These are phyloP conservation scores for Citrus unshiu DNA, from an alignment of 345 rosid species.

Conservation along the genomic window DNA sequence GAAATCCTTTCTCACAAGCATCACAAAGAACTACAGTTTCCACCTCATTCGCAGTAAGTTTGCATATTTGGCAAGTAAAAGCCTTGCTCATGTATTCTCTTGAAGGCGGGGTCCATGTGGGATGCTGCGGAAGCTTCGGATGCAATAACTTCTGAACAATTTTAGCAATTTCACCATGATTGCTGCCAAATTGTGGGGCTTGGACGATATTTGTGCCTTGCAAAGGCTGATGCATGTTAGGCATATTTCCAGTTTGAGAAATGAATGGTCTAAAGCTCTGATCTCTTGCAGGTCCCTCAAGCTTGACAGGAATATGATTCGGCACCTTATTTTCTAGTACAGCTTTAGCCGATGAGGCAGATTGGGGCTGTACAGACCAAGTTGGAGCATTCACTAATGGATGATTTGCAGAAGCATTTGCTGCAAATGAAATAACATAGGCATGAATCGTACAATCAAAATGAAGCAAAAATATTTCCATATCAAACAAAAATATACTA, in stretches of 20 bases:
- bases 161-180: slow-evolving; percentile 69
- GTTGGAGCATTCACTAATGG: slow-evolving; percentile 48
- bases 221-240: slow-evolving; percentile 49
- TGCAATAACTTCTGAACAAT: slow-evolving; percentile 63
- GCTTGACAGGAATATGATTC: slow-evolving; percentile 42
- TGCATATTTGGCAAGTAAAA: slow-evolving; percentile 69
- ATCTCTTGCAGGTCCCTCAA: slow-evolving; percentile 52
- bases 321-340: slow-evolving; percentile 49
- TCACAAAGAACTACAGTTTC: slow-evolving; percentile 80
- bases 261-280: slow-evolving; percentile 54
- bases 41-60: slow-evolving; percentile 60
- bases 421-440: slow-evolving; percentile 35
- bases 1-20: slow-evolving; percentile 91
- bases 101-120: slow-evolving; percentile 92
- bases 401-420: slow-evolving; percentile 50
- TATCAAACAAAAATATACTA: background rate
- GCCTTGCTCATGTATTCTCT: slow-evolving; percentile 85
- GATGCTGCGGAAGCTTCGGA: slow-evolving; percentile 54
- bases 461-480: background rate
- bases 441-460: background rate
- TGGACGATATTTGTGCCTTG: slow-evolving; percentile 52
- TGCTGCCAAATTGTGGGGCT: slow-evolving; percentile 35
- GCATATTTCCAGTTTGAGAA: slow-evolving; percentile 50
- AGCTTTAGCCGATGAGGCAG: slow-evolving; percentile 43
- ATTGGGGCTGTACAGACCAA: slow-evolving; percentile 66